Conservation (phyloP, 129 eudicot genomes). For the Lonicera japonica region DNA sequence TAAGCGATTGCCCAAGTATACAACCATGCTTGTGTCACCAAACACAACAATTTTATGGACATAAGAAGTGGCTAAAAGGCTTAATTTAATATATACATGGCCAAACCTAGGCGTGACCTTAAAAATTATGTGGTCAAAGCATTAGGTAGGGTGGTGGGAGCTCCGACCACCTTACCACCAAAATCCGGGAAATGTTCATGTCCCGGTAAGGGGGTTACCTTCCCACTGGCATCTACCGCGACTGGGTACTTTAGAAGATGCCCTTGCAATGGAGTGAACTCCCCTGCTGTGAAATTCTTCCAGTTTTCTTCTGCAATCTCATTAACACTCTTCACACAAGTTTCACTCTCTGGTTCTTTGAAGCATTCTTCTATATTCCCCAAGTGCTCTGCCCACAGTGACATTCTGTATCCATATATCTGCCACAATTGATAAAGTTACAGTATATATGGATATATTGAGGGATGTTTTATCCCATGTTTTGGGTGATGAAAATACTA, state of each 20-base stretch:
- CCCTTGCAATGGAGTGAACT: conserved; percentile 38
- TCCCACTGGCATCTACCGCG: conserved; percentile 31
- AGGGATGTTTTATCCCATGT: too few relatives aligned
- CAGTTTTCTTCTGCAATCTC: conserved; percentile 51
- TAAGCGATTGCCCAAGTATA: background rate
- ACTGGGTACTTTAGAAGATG: conserved; percentile 56
- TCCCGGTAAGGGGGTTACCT: conserved; percentile 39
- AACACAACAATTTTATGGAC: background rate
- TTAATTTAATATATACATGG: background rate
- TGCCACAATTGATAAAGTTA: too few relatives aligned
- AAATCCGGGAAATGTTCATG: conserved; percentile 47
- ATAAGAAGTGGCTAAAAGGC: background rate
- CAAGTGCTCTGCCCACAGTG: conserved; percentile 64
- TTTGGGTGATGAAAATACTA: background rate
- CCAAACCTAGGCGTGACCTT: background rate
- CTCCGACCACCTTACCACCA: conserved; percentile 57
- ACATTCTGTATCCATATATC: conserved; percentile 62
- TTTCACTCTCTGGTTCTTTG: conserved; percentile 37
- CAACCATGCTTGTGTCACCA: background rate
- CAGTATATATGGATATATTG: too few relatives aligned
- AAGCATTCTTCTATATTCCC: conserved; percentile 40
- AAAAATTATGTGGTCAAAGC: conserved; percentile 35
- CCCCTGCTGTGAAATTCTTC: conserved; percentile 31
- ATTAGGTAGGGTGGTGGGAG: conserved; percentile 39
- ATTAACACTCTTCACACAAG: conserved; percentile 38